Percentiles rank a stretch among this genome's conserved stretches.
Conservation (phyloP, 225 moss, liverwort and hornwort genomes). For the Lunularia cruciata region DNA sequence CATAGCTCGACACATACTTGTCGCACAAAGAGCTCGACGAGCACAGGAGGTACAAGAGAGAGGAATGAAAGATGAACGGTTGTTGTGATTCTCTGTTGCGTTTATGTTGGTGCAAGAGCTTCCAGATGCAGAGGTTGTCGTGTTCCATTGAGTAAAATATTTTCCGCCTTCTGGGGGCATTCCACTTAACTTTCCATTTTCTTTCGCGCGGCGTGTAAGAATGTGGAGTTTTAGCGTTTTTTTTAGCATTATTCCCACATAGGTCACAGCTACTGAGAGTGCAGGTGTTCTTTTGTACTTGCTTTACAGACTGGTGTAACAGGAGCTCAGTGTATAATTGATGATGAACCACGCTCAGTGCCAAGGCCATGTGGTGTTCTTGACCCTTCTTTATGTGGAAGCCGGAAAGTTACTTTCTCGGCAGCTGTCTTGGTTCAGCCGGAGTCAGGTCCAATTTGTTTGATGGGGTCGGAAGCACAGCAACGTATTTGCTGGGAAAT, state of each 20-base stretch:
- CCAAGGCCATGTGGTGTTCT: constrained; percentile 79
- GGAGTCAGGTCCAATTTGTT: constrained; percentile 94
- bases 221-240: too few relatives aligned
- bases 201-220: too few relatives aligned
- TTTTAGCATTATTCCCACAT: neutral
- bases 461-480: constrained; percentile 79
- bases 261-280: constrained; percentile 9
- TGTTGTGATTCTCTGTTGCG: too few relatives aligned
- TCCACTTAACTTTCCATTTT: neutral
- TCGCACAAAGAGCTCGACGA: constrained; percentile 88
- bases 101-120: too few relatives aligned
- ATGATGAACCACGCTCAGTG: constrained; percentile 92
- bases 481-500: constrained; percentile 95
- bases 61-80: too few relatives aligned
- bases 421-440: constrained; percentile 95
- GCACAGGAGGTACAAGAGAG: constrained; percentile 74
- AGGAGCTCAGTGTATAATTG: constrained; percentile 92
- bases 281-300: constrained; percentile 12
- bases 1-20: constrained; percentile 88
- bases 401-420: constrained; percentile 90
- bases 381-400: constrained; percentile 77
- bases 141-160: too few relatives aligned
- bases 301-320: constrained; percentile 83
- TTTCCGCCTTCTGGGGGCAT: too few relatives aligned
- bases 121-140: too few relatives aligned